Conservation (phyloP, 352 stramenopile species). For the Globisporangium canariense region DNA sequence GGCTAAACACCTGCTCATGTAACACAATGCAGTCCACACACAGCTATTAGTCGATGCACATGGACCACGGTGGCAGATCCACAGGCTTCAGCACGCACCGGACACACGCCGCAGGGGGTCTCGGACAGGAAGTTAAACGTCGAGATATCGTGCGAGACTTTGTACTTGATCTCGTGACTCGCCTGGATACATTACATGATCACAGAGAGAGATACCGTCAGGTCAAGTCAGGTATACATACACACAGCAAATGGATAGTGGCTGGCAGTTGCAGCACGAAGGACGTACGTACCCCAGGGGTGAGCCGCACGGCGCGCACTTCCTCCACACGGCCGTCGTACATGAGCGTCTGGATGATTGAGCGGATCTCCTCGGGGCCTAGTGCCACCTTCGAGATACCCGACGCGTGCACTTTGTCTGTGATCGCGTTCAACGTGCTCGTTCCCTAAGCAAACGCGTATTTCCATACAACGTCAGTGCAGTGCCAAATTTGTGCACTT, state of each 20-base stretch:
- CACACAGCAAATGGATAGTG: conserved; percentile 4
- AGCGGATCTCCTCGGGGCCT: conserved; percentile 86
- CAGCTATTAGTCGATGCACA: conserved; percentile 2
- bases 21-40: conserved; percentile 8
- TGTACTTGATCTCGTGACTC: conserved; percentile 85
- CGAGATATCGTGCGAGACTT: conserved; percentile 82
- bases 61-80: not conserved
- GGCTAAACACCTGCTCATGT: conserved; percentile 71
- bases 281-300: conserved; percentile 68
- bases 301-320: conserved; percentile 79
- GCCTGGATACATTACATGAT: conserved; percentile 23
- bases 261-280: not conserved
- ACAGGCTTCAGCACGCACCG: conserved; percentile 38
- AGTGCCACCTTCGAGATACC: conserved; percentile 90
- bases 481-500: not conserved
- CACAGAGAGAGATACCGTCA: not conserved
- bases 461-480: not conserved
- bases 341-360: conserved; percentile 92
- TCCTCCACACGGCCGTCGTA: conserved; percentile 90
- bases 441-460: conserved; percentile 36
- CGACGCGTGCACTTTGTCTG: conserved; percentile 87
- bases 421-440: conserved; percentile 86
- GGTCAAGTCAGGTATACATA: not conserved
- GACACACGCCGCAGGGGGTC: conserved; percentile 87
- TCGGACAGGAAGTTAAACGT: conserved; percentile 88